Base-by-base conservation (phyloP, 1,284 basidiomycete genomes). In the Fomitopsis schrenkii region DNA sequence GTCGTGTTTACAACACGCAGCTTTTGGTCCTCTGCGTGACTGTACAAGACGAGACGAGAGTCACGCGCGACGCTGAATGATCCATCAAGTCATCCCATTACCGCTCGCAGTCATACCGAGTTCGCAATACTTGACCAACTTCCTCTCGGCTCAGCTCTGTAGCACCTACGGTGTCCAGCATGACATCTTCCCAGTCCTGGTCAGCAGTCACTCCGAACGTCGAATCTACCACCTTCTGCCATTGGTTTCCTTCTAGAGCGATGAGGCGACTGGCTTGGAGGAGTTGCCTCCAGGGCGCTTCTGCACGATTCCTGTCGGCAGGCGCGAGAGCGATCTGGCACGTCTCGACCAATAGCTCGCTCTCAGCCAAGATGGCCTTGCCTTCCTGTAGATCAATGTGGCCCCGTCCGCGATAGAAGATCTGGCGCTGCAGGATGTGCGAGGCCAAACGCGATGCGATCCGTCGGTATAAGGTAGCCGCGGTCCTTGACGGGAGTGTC, bases 381-480 rank as follows among this genome's bases (percentile, higher is more conserved):
- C 83, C 88, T 60, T 86, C 86, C 40, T 71, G 71, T 22, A 77
- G 73, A 58, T 80, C 79, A 59, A 93, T 82, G 60, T 79, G 79
- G 7, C 77, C 77, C 62, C 85, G 83, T 0, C 92, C 90, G 48
- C 91, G 86, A 70, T 90, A 93, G 35, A 90, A 74, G 41, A 96
- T 86, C 62, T 88, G 86, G n/a, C 92, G 86, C 67, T 94, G 91
- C 5, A 91, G 73, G 58, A 96, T 88, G 70, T 94, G 88, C 59
- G 87, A 84, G 0, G 86, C 79, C 9, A 95, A 72, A 54, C 85
- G 83, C 6, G 83, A 76, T 5, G 87, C 84, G 59, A 90, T 83
- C 45, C 83, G 83, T 44, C 92, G 82, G 70, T 95, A 96, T 9
- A 95, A 70, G 5, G 76, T 72, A 0, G 85, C 85, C 28, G 83